Conservation (phyloP, 331 rosid species). For the Dryas integrifolia region DNA sequence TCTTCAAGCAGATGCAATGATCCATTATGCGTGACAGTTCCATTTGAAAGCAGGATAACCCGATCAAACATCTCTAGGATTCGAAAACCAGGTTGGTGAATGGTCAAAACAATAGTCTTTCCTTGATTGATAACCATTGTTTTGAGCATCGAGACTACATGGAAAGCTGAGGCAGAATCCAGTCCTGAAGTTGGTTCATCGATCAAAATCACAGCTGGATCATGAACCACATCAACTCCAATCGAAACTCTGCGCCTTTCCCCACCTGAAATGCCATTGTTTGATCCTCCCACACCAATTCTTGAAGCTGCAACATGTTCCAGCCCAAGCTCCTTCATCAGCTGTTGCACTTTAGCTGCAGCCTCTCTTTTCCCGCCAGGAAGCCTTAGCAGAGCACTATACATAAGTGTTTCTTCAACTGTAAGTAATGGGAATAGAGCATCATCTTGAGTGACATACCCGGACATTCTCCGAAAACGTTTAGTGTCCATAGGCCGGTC, state of each 20-base stretch:
- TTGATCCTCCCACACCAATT: slow-evolving; percentile 55
- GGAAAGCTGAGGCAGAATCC: slow-evolving; percentile 96
- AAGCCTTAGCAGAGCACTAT: slow-evolving; percentile 79
- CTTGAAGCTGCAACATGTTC: slow-evolving; percentile 70
- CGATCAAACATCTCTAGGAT: slow-evolving; percentile 67
- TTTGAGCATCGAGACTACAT: slow-evolving; percentile 70
- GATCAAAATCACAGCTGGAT: slow-evolving; percentile 77
- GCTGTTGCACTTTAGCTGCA: slow-evolving; percentile 53
- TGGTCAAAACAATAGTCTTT: slow-evolving; percentile 73
- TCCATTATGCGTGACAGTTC: slow-evolving; percentile 71
- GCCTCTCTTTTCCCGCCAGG: slow-evolving; percentile 50
- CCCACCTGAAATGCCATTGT: slow-evolving; percentile 71
- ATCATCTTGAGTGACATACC: slow-evolving; percentile 83
- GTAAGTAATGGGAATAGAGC: slow-evolving; percentile 79
- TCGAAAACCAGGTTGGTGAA: slow-evolving; percentile 93
- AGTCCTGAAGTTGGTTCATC: slow-evolving; percentile 97
- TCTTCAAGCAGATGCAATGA: slow-evolving; percentile 65
- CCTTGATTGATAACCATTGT: slow-evolving; percentile 66
- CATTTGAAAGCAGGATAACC: slow-evolving; percentile 67
- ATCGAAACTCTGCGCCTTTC: slow-evolving; percentile 90
- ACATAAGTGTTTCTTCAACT: slow-evolving; percentile 84
- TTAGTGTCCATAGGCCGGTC: slow-evolving; percentile 46
- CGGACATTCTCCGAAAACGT: slow-evolving; percentile 55
- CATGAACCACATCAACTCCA: slow-evolving; percentile 90
- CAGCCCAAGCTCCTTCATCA: slow-evolving; percentile 82